phyloP scores from a whole-genome alignment of 2,329 filamentous ascomycete genomes.

The Microsporum audouinii region DNA sequence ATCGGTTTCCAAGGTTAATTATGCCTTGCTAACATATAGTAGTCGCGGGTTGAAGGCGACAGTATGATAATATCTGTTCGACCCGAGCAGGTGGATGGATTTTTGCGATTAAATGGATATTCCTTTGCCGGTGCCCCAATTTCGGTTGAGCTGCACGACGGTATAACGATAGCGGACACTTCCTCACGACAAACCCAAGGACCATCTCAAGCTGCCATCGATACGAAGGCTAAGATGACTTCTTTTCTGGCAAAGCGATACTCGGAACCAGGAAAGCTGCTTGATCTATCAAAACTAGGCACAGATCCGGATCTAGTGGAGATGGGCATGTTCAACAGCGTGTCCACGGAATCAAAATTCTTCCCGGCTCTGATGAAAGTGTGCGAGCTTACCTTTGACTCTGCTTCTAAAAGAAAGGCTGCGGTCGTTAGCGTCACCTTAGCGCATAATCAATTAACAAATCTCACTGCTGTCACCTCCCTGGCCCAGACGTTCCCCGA shows the following conservation, averaged over 20 bases:
- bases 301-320: constrained; percentile 59
- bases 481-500: constrained; percentile 72
- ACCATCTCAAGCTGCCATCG: constrained; percentile 40
- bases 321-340: constrained; percentile 64
- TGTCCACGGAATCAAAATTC: constrained; percentile 66
- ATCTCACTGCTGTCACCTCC: constrained; percentile 59
- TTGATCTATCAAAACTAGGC: constrained; percentile 70
- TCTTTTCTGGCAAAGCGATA: constrained; percentile 66
- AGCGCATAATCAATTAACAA: constrained; percentile 64
- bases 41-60: constrained; percentile 60
- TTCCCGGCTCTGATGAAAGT: constrained; percentile 87
- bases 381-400: constrained; percentile 66
- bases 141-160: constrained; percentile 33
- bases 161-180: constrained; percentile 18
- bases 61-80: constrained; percentile 56
- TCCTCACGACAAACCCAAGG: constrained; percentile 14
- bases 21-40: constrained; percentile 55
- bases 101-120: constrained; percentile 58
- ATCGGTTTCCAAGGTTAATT: constrained; percentile 32
- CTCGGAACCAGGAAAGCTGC: constrained; percentile 56
- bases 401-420: constrained; percentile 58
- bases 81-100: constrained; percentile 51
- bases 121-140: constrained; percentile 55
- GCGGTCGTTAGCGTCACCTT: constrained; percentile 74
- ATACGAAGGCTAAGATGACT: constrained; percentile 58